Evolutionary conservation across 2,329 filamentous ascomycete species (phyloP).

Genomic region (Neofusicoccum umdonicola): DNA sequence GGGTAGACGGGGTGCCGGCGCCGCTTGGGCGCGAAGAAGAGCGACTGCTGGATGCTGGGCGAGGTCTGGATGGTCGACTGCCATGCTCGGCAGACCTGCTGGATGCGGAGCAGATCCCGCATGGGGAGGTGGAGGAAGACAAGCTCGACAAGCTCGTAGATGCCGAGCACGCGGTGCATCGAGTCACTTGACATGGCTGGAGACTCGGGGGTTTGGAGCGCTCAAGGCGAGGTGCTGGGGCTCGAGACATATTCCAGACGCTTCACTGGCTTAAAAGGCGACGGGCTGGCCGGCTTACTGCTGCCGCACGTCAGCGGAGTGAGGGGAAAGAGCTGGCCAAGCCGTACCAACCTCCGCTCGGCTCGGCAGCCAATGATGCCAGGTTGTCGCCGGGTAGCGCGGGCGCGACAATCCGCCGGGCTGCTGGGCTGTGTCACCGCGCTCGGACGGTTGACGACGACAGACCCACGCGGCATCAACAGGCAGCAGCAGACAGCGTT

Average conservation of each 20-base stretch:
- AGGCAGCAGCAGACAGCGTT: background rate
- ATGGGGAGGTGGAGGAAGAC: slow-evolving; percentile 13
- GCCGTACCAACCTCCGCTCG: background rate
- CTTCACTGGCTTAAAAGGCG: background rate
- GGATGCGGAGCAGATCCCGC: slow-evolving; percentile 3
- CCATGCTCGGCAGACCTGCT: slow-evolving; percentile 13
- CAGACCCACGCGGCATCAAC: background rate
- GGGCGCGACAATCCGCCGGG: background rate
- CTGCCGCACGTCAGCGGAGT: background rate
- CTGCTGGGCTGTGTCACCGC: background rate
- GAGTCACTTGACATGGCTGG: background rate
- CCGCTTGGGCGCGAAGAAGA: slow-evolving; percentile 2
- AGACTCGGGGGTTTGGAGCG: no score
- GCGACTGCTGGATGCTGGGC: slow-evolving; percentile 6
- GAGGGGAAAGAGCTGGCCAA: slow-evolving; percentile 3
- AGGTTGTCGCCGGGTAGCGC: background rate
- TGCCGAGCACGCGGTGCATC: slow-evolving; percentile 2
- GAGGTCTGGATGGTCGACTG: slow-evolving; percentile 10
- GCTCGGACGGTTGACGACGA: background rate
- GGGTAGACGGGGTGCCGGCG: background rate
- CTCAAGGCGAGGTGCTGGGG: no score
- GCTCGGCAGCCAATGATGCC: background rate
- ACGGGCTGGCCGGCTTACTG: no score
- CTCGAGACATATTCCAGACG: no score
- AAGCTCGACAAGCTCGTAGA: slow-evolving; percentile 15